Evolutionary conservation across 2,329 filamentous ascomycete species (phyloP), one percentile per base, ranked within the genome.

Genomic region (Kalaharituber pfeilii): DNA sequence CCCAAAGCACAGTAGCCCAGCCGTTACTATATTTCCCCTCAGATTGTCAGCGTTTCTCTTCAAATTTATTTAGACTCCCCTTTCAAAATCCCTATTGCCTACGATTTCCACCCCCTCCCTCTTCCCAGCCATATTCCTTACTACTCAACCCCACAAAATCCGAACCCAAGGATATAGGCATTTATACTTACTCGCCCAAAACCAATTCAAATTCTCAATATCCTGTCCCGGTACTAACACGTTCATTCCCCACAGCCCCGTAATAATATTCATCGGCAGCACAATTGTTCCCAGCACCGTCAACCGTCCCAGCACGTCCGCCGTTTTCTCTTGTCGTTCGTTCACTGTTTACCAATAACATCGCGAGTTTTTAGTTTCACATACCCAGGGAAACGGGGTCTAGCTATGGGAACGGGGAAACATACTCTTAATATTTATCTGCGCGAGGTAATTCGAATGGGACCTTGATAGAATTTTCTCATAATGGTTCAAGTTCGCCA

Each of bases 181-280:
- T n/a, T n/a, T n/a, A n/a, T n/a, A n/a, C n/a, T n/a, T n/a, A n/a
- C n/a, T n/a, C n/a, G n/a, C n/a, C 66, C 75, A 78, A 67, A 88
- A 91, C 84, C 84, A 91, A 24, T 71, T 72, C 51, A 89, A 69
- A 63, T 83, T 83, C 60, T 93, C 86, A 56, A 80, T 72, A 47
- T 89, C 82, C 68, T 96, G 89, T 1, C 91, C 91, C 0, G 91
- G 91, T 0, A 98, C 91, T 73, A 86, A 86, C 30, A 89, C 84
- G 73, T 98, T 98, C 89, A 96, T 96, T 51, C 89, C 91, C 88
- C 89, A 98, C 64, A 96, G 80, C 62, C 91, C 91, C 2, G 91
- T 96, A 64, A 98, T 89, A 66, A 98, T 94, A 67, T 98, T 98
- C 88, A 98, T 94, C 9, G 91, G 91, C 54, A 98, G 73, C 2